Percentiles rank a stretch among this genome's conserved stretches.
Evolutionary conservation across 2,329 filamentous ascomycete species (phyloP).

Genomic region (Xylaria hypoxylon): DNA sequence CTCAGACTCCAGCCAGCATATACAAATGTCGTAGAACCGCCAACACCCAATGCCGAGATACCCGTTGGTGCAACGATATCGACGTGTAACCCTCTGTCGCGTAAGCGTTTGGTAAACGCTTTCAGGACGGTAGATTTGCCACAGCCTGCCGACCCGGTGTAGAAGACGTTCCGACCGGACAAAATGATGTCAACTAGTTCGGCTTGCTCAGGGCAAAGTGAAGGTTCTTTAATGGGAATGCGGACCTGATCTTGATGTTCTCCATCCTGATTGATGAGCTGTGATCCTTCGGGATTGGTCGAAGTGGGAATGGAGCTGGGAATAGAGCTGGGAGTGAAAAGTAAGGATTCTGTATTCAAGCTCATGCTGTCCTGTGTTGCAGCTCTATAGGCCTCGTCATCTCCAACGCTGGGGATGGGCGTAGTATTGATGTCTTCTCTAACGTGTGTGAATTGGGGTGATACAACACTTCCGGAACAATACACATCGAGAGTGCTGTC

Average conservation of each 20-base stretch:
- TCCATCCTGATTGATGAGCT: neutral
- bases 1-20: conserved; percentile 68
- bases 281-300: neutral
- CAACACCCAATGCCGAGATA: conserved; percentile 66
- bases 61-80: conserved; percentile 70
- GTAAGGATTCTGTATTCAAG: neutral
- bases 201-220: conserved; percentile 61
- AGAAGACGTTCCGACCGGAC: conserved; percentile 69
- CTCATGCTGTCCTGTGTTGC: neutral
- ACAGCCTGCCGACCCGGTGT: conserved; percentile 71
- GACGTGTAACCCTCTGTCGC: conserved; percentile 54
- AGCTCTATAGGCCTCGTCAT: neutral
- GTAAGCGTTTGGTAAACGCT: conserved; percentile 58
- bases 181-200: conserved; percentile 63
- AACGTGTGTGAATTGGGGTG: neutral
- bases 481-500: neutral
- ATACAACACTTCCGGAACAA: neutral
- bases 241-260: conserved; percentile 6
- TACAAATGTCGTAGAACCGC: conserved; percentile 66
- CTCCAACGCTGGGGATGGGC: neutral
- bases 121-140: conserved; percentile 69
- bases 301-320: neutral
- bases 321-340: neutral
- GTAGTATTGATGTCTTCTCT: no score
- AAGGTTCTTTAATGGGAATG: conserved; percentile 27